phyloP scores from a whole-genome alignment of 2,329 filamentous ascomycete genomes.

The Microascus cirrosus region DNA sequence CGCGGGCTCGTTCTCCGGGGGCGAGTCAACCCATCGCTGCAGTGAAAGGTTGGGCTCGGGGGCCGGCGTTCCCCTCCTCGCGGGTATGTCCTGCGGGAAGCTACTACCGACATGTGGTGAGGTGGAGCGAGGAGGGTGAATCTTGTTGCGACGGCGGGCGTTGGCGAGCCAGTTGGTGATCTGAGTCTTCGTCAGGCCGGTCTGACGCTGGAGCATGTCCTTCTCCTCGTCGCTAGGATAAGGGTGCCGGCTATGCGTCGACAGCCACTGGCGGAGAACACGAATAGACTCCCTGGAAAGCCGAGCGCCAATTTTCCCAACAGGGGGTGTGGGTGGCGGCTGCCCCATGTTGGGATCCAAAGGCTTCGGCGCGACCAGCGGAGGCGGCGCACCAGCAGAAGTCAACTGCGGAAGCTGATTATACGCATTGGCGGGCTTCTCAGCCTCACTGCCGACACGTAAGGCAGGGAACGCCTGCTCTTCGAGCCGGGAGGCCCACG shows the following conservation, averaged over 20 bases:
- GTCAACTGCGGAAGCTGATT: background rate
- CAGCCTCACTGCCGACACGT: background rate
- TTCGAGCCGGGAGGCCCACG: constrained; percentile 1
- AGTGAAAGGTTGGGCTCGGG: constrained; percentile 43
- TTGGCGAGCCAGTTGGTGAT: constrained; percentile 92
- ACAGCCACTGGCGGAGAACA: constrained; percentile 75
- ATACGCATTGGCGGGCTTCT: background rate
- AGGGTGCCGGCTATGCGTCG: constrained; percentile 67
- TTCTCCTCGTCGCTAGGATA: constrained; percentile 87
- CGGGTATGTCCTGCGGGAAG: constrained; percentile 61
- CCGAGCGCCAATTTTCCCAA: constrained; percentile 54
- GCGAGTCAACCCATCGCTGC: constrained; percentile 48
- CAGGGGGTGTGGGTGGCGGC: constrained; percentile 6
- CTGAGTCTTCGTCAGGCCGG: constrained; percentile 71
- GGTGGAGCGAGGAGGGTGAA: constrained; percentile 52
- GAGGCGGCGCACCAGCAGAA: background rate
- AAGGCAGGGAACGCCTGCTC: background rate
- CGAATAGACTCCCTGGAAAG: constrained; percentile 75
- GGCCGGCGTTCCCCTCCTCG: constrained; percentile 42
- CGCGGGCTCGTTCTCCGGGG: constrained; percentile 48
- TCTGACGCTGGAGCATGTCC: constrained; percentile 64
- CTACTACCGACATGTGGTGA: constrained; percentile 50
- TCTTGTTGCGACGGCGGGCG: constrained; percentile 72
- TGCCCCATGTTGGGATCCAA: background rate
- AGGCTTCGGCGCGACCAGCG: background rate